phyloP scores from a whole-genome alignment of 257 asterid species.

The Solanum medicagineum region DNA sequence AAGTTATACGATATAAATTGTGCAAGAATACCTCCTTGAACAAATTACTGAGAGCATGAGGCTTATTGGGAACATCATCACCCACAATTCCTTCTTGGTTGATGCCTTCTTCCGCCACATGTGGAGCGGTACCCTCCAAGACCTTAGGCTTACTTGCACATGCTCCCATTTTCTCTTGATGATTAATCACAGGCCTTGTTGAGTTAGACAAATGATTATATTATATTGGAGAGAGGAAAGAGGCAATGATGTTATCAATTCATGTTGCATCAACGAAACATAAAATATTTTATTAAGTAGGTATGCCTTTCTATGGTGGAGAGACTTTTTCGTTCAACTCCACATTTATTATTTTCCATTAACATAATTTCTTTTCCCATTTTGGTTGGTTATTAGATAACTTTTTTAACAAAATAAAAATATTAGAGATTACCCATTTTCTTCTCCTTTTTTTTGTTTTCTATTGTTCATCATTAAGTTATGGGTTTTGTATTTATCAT shows the following conservation, averaged over 20 bases:
- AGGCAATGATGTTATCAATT: not conserved
- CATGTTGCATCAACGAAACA: not conserved
- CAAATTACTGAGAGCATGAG: conserved; percentile 32
- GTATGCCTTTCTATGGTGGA: not conserved
- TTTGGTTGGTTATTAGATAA: not conserved
- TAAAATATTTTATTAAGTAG: not conserved
- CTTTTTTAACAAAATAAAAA: not conserved
- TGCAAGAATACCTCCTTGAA: conserved; percentile 21
- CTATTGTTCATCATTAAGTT: not conserved
- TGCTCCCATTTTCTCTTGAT: not conserved
- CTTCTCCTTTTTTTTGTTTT: not conserved
- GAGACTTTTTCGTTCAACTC: not conserved
- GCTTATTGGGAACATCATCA: conserved; percentile 14
- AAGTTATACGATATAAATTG: not conserved
- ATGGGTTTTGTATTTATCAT: too few species aligned
- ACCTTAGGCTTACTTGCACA: not conserved
- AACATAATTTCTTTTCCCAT: not conserved
- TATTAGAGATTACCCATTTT: not conserved
- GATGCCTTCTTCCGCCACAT: not conserved
- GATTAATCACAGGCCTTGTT: not conserved
- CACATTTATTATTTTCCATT: not conserved
- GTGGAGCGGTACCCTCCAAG: not conserved
- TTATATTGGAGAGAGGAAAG: not conserved
- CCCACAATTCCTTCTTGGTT: not conserved
- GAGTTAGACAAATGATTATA: not conserved